A percentile compares a stretch with the other conserved stretches of the same genome.
Evolutionary conservation across 2,329 filamentous ascomycete species (phyloP).

Genomic region (Neofusicoccum sp.): DNA sequence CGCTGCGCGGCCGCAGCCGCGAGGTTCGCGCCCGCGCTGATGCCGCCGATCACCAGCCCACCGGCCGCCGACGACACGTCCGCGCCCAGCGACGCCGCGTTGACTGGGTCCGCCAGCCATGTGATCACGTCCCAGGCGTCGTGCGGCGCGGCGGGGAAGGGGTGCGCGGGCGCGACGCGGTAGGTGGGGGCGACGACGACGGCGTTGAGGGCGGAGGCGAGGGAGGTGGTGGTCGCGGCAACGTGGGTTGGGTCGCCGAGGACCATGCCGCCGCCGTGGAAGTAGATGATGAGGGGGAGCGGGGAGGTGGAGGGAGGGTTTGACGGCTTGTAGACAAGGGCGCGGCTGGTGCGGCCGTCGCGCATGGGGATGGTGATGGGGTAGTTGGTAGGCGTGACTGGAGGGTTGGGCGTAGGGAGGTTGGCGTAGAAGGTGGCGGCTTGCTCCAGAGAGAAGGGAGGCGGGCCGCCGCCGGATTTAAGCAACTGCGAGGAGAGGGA

Average conservation of each 20-base stretch:
- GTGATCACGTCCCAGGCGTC: constrained; percentile 27
- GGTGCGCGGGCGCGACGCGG: not conserved
- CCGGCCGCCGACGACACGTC: not conserved
- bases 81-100: not conserved
- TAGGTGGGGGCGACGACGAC: not conserved
- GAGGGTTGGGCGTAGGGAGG: not conserved
- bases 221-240: not conserved
- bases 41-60: not conserved
- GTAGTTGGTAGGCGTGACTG: not conserved
- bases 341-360: constrained; percentile 1
- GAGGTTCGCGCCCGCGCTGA: constrained; percentile 2
- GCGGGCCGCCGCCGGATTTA: not conserved
- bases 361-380: not conserved
- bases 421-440: not conserved
- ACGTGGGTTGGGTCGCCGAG: not conserved
- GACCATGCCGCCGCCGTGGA: not conserved
- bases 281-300: not conserved
- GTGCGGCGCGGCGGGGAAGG: not conserved
- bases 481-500: not conserved
- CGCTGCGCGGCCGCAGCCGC: not conserved
- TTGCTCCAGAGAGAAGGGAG: not conserved
- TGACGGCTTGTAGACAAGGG: not conserved
- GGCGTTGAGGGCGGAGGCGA: not conserved
- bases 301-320: not conserved
- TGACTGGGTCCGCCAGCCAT: constrained; percentile 29